A percentile compares a stretch with the other conserved stretches of the same genome.
These are phyloP conservation scores for Linanthus parryae DNA, from an alignment of 148 eudicot genomes.

Conservation along the genomic window DNA sequence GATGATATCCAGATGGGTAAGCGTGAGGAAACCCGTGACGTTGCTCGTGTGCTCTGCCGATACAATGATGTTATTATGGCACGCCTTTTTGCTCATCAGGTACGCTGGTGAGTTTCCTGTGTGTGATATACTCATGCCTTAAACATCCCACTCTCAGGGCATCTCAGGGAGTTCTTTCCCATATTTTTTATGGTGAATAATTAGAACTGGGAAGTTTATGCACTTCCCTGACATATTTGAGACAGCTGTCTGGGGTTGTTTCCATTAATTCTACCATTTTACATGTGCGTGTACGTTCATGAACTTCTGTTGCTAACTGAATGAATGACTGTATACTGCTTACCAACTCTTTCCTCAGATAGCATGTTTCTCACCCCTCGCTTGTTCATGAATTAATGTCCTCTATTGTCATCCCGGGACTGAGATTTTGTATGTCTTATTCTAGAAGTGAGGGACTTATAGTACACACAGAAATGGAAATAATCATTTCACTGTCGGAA, in stretches of 20 bases:
- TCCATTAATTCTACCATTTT: background rate
- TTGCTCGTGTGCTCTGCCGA: conserved; percentile 90
- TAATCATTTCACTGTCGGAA: background rate
- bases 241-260: background rate
- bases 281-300: too few relatives aligned
- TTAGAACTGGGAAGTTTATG: background rate
- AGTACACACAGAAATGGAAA: background rate
- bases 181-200: background rate
- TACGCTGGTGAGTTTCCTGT: conserved; percentile 38
- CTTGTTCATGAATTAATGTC: conserved; percentile 3
- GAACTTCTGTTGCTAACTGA: too few relatives aligned
- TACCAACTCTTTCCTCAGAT: too few relatives aligned
- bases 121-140: background rate
- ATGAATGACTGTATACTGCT: too few relatives aligned
- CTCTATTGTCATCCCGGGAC: too few relatives aligned
- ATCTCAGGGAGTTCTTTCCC: background rate
- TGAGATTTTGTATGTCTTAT: too few relatives aligned
- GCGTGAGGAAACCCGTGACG: conserved; percentile 98
- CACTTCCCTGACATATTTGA: background rate
- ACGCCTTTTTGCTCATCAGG: conserved; percentile 99
- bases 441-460: background rate
- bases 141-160: too few relatives aligned
- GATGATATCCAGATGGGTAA: conserved; percentile 99
- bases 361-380: too few relatives aligned
- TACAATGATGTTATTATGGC: conserved; percentile 98